Evolutionary conservation across 345 rosid species (phyloP).

Genomic region (Boechera divaricarpa): DNA sequence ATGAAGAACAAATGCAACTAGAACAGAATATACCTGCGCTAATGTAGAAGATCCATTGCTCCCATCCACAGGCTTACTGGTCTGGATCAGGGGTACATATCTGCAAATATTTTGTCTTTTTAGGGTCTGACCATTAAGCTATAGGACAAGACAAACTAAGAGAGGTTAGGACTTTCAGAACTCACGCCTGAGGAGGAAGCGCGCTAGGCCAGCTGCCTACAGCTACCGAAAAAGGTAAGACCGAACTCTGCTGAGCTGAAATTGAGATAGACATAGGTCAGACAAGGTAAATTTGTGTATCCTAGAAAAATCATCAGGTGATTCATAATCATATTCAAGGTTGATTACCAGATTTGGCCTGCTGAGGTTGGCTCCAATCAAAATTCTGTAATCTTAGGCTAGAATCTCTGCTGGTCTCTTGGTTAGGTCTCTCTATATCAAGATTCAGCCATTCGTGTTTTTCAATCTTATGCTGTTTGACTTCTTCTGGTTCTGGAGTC

Average conservation of each 20-base stretch:
- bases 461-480: conserved; percentile 31
- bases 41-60: conserved; percentile 39
- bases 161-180: conserved; percentile 27
- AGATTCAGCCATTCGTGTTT: conserved; percentile 44
- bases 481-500: conserved; percentile 21
- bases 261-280: conserved; percentile 27
- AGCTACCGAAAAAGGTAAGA: conserved; percentile 46
- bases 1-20: conserved; percentile 6
- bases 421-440: conserved; percentile 51
- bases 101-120: conserved; percentile 40
- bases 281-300: conserved; percentile 5
- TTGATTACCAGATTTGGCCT: conserved; percentile 47
- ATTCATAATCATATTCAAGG: conserved; percentile 13
- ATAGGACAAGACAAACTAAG: conserved; percentile 23
- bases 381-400: conserved; percentile 30
- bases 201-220: conserved; percentile 48
- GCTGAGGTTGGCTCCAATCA: conserved; percentile 43
- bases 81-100: conserved; percentile 45
- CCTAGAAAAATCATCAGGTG: conserved; percentile 20
- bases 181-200: conserved; percentile 54
- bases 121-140: conserved; percentile 7
- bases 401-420: conserved; percentile 40
- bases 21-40: conserved; percentile 48
- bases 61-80: conserved; percentile 47
- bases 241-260: conserved; percentile 52